These are phyloP conservation scores for Cutaneotrichosporon cutaneum DNA, from an alignment of 1,284 basidiomycete species.

Conservation along the genomic window DNA sequence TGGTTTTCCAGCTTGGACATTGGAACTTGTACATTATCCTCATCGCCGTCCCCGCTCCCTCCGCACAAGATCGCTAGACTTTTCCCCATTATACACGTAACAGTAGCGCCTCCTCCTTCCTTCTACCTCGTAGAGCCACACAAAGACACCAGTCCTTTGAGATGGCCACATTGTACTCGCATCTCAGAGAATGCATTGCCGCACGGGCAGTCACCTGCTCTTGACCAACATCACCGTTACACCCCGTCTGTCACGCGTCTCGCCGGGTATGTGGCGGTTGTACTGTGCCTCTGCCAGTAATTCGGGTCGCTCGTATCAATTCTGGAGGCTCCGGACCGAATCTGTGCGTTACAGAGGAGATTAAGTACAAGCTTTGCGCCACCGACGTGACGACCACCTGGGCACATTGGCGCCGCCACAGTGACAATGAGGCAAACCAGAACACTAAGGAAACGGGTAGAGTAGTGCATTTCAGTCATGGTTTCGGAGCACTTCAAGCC, in stretches of 20 bases:
- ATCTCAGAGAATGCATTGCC: background rate
- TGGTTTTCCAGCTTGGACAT: slow-evolving; percentile 8
- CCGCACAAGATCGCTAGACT: background rate
- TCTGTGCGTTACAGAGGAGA: background rate
- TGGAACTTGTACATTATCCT: slow-evolving; percentile 4
- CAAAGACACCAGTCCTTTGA: background rate
- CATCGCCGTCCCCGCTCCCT: background rate
- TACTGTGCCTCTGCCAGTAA: background rate
- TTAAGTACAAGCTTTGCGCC: background rate
- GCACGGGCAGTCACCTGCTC: background rate
- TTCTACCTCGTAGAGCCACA: background rate
- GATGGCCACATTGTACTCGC: background rate
- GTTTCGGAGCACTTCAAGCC: background rate
- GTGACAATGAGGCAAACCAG: too few relatives aligned
- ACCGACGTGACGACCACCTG: background rate
- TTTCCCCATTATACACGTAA: background rate
- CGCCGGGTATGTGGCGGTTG: too few relatives aligned
- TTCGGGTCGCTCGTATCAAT: background rate
- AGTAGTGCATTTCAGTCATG: background rate
- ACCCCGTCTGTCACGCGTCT: background rate
- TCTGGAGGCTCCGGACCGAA: background rate
- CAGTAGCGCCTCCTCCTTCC: background rate
- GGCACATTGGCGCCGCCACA: background rate
- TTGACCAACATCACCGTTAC: background rate
- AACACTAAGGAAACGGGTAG: background rate